Evolutionary conservation across 495 filamentous ascomycete genomes (phyloP).

Genomic region (Parmelia sp.): DNA sequence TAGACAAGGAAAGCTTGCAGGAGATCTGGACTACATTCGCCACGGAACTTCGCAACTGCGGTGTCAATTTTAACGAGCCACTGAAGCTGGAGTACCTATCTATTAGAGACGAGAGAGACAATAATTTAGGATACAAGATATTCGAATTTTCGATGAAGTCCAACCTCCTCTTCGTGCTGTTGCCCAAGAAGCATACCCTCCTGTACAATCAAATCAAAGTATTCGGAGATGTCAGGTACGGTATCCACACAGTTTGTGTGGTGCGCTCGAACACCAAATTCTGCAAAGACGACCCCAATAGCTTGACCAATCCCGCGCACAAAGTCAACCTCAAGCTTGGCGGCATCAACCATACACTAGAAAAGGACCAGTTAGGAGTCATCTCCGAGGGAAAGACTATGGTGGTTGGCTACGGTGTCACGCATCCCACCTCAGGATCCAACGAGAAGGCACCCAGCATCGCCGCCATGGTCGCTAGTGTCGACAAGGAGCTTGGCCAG

Average conservation of each 20-base stretch:
- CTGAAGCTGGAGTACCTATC: no score
- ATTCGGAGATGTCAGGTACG: constrained; percentile 55
- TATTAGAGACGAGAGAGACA: no score
- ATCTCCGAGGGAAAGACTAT: constrained; percentile 63
- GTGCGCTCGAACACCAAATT: constrained; percentile 46
- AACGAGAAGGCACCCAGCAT: constrained; percentile 56
- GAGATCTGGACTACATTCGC: background rate
- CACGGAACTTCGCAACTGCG: background rate
- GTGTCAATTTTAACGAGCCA: no score
- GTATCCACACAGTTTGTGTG: constrained; percentile 60
- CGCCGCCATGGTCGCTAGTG: constrained; percentile 64
- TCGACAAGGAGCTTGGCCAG: constrained; percentile 57
- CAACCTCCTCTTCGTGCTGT: constrained; percentile 49
- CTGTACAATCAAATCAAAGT: constrained; percentile 64
- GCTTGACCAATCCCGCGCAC: constrained; percentile 65
- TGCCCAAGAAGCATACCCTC: constrained; percentile 42
- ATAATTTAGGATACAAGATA: no score
- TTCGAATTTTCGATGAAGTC: background rate
- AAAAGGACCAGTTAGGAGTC: constrained; percentile 40
- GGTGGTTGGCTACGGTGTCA: constrained; percentile 81
- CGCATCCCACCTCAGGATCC: constrained; percentile 72
- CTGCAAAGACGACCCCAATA: constrained; percentile 35
- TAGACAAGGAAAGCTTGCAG: background rate
- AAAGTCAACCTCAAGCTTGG: constrained; percentile 85
- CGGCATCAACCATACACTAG: constrained; percentile 63